phyloP scores from a whole-genome alignment of 768 basidiomycete genomes.

The Leccinum sublutescens region DNA sequence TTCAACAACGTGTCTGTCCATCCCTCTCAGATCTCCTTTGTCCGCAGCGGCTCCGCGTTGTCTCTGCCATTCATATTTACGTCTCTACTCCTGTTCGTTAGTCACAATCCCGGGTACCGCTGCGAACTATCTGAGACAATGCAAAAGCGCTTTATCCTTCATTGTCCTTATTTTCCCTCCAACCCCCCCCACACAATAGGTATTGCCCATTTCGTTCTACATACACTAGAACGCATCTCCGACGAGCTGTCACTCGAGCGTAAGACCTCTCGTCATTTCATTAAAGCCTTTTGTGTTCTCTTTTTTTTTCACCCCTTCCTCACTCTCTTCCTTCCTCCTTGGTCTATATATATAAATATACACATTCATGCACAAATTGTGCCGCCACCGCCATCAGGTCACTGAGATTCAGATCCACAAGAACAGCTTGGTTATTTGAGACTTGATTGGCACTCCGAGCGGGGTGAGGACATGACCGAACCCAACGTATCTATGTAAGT shows the following conservation, averaged over 20 bases:
- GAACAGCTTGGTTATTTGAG: background rate
- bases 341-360: background rate
- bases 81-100: conserved; percentile 11
- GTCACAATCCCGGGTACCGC: conserved; percentile 9
- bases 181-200: background rate
- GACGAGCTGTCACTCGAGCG: background rate
- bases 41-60: conserved; percentile 3
- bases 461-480: background rate
- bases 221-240: background rate
- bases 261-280: conserved; percentile 9
- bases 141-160: background rate
- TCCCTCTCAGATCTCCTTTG: conserved; percentile 1
- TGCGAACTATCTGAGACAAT: conserved; percentile 6
- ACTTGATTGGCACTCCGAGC: background rate
- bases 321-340: background rate
- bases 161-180: conserved; percentile 3
- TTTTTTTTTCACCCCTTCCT: background rate
- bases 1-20: conserved; percentile 20
- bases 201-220: background rate
- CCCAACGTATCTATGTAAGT: background rate
- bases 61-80: conserved; percentile 20
- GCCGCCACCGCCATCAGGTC: background rate
- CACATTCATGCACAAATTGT: background rate
- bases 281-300: background rate
- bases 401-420: background rate